Evolutionary conservation across 2,329 filamentous ascomycete genomes (phyloP).

Genomic region (Ilyonectria destructans): DNA sequence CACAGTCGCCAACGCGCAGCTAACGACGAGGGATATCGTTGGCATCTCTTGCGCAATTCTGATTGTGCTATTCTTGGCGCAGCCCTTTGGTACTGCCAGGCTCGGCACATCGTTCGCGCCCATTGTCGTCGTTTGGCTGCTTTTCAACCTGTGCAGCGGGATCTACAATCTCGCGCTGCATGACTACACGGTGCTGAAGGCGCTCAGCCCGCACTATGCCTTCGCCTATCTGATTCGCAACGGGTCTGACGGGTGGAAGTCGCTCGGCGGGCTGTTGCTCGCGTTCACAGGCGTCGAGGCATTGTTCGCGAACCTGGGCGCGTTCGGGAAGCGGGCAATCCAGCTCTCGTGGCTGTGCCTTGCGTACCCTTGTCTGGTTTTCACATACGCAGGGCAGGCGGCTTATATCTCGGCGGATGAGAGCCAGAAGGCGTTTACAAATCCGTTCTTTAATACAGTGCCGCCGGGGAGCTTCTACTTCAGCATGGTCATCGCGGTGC

Average conservation of each 20-base stretch:
- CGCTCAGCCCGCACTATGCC: conserved; percentile 73
- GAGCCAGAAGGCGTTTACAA: conserved; percentile 61
- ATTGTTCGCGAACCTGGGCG: conserved; percentile 84
- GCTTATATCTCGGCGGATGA: conserved; percentile 78
- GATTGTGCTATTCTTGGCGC: conserved; percentile 74
- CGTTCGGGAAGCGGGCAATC: conserved; percentile 79
- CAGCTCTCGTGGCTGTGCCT: conserved; percentile 82
- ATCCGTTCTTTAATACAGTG: conserved; percentile 82
- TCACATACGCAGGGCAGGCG: conserved; percentile 82
- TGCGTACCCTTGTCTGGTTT: conserved; percentile 76
- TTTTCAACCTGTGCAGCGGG: conserved; percentile 74
- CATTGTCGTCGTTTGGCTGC: conserved; percentile 78
- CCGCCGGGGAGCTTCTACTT: conserved; percentile 80
- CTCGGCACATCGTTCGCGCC: conserved; percentile 76
- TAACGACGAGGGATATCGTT: conserved; percentile 72
- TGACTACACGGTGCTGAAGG: conserved; percentile 70
- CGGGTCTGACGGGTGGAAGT: conserved; percentile 73
- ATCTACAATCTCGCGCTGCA: conserved; percentile 73
- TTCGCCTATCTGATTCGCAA: conserved; percentile 74
- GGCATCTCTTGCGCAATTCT: conserved; percentile 77
- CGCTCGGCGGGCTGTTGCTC: conserved; percentile 80
- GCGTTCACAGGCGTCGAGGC: conserved; percentile 87
- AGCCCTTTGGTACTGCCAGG: conserved; percentile 76
- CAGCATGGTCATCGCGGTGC: conserved; percentile 77
- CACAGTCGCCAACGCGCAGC: conserved; percentile 70